These are phyloP conservation scores for Monosporozyma aerobia DNA, from an alignment of 805 yeast species.

Conservation along the genomic window DNA sequence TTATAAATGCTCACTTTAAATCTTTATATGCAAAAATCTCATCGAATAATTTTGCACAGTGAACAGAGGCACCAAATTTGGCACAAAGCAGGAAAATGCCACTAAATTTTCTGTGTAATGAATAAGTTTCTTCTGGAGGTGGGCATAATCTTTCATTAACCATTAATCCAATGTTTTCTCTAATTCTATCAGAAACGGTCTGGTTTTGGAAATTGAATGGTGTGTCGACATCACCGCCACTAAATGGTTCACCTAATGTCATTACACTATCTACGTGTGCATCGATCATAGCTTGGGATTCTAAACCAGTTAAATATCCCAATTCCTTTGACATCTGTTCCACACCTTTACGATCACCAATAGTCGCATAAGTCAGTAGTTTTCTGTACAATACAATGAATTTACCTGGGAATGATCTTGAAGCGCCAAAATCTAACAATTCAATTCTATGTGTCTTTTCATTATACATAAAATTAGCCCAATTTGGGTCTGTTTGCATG, in stretches of 20 bases:
- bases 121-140: slow-evolving; percentile 97
- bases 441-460: slow-evolving; percentile 63
- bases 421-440: slow-evolving; percentile 90
- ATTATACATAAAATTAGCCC: slow-evolving; percentile 95
- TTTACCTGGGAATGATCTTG: slow-evolving; percentile 62
- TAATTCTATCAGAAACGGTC: slow-evolving; percentile 88
- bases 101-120: slow-evolving; percentile 89
- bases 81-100: slow-evolving; percentile 91
- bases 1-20: not conserved
- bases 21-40: slow-evolving; percentile 54
- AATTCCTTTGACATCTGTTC: slow-evolving; percentile 57
- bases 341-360: slow-evolving; percentile 54
- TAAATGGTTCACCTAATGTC: slow-evolving; percentile 88
- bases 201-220: slow-evolving; percentile 70
- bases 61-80: slow-evolving; percentile 70
- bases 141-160: slow-evolving; percentile 85
- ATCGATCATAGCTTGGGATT: slow-evolving; percentile 74
- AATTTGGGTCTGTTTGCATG: slow-evolving; percentile 99
- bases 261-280: slow-evolving; percentile 90
- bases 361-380: slow-evolving; percentile 66
- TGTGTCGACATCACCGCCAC: slow-evolving; percentile 32
- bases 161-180: slow-evolving; percentile 83
- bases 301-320: slow-evolving; percentile 89
- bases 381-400: slow-evolving; percentile 64
- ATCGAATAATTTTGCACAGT: slow-evolving; percentile 65